Evolutionary conservation across 257 asterid genomes (phyloP), one percentile per base, ranked within the genome.

Genomic region (Cynanchum wilfordii): DNA sequence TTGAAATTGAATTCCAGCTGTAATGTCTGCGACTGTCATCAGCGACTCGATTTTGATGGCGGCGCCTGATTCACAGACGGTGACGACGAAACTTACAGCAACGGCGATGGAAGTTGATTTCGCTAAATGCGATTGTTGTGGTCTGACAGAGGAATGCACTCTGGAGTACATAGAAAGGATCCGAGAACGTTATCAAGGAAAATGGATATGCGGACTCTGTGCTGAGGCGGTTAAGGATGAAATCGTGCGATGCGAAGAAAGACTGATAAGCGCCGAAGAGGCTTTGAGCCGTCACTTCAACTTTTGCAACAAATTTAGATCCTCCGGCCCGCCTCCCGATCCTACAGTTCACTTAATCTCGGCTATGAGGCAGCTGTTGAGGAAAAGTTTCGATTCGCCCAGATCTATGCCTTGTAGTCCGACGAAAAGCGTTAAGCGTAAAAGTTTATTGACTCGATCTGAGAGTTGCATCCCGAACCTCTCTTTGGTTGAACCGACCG

Each of bases 161-260:
- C 78, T 73, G 56, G 83, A 88, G 2, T 93, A 93, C 63, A 88
- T 91, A 7, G 87, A 89, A 47, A 80, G 86, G 8, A 85, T 91
- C 52, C 88, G 94, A 4, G 83, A 78, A 66, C 66, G 96, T 30
- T 89, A 88, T 52, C 92, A 93, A 17, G 98, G 97, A 29, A 93
- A 93, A 77, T 94, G 98, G 98, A 84, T 94, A 16, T 94, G 97
- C 72, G 97, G 98, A 74, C 96, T 94, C 4, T 91, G 98, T 55
- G 90, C 91, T 5, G 97, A 94, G 80, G 98, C 98, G 5, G 93
- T 94, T 12, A 94, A 91, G 71, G 94, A 91, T 2, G 97, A 91
- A 77, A 73, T 77, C 3, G 29, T 81, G 70, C 90, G 96, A 3
- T 82, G 92, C 77, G 79, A 77, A 25, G 79, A 77, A 17, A 79